Conservation (phyloP, 192 early-diverging fungal species). For the Coemansia sp. region DNA sequence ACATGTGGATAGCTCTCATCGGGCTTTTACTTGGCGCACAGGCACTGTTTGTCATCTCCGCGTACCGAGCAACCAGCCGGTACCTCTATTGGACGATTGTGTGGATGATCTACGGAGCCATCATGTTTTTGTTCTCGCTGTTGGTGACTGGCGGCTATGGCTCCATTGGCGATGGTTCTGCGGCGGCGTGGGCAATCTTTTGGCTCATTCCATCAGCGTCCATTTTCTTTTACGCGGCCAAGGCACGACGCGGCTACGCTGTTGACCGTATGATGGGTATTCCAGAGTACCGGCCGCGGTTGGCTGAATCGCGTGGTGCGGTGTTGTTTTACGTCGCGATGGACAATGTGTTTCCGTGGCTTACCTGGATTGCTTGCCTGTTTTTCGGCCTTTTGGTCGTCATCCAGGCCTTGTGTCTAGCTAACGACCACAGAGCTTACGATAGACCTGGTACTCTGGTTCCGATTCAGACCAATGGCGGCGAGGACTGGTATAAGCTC, state of each 20-base stretch:
- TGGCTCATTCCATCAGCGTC: constrained; percentile 30
- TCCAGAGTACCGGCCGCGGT: constrained; percentile 46
- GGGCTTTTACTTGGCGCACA: constrained; percentile 39
- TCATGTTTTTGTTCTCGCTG: constrained; percentile 36
- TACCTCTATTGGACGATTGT: constrained; percentile 47
- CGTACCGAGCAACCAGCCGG: constrained; percentile 51
- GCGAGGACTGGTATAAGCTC: constrained; percentile 49
- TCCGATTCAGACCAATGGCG: constrained; percentile 47
- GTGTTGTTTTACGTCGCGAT: constrained; percentile 36
- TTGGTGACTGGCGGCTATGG: constrained; percentile 46
- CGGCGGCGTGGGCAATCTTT: constrained; percentile 45
- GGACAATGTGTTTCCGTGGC: constrained; percentile 47
- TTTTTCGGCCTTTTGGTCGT: constrained; percentile 51
- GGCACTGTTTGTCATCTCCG: constrained; percentile 55
- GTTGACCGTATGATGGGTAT: constrained; percentile 59
- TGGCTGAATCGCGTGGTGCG: constrained; percentile 39
- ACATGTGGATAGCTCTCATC: constrained; percentile 54
- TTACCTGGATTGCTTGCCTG: constrained; percentile 31
- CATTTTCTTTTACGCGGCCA: constrained; percentile 39
- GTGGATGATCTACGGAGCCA: constrained; percentile 48
- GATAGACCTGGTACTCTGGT: constrained; percentile 40
- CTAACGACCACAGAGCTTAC: constrained; percentile 43
- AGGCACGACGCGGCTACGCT: constrained; percentile 54
- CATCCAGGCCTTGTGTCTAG: constrained; percentile 54
- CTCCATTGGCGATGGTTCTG: constrained; percentile 14